Evolutionary conservation across 2,329 filamentous ascomycete species (phyloP).

Genomic region (Fusarium kyushuense): DNA sequence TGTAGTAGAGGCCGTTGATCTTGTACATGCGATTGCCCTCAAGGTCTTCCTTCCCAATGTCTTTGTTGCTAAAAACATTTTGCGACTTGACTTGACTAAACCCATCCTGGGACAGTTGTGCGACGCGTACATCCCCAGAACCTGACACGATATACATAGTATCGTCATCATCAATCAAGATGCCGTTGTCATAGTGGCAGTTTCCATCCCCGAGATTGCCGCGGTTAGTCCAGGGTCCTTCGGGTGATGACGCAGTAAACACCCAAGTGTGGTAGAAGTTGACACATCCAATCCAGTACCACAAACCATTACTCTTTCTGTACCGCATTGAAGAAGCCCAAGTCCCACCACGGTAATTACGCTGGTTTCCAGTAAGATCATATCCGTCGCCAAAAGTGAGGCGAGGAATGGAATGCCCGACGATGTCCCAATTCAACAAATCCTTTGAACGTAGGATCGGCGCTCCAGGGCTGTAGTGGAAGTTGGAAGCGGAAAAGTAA

Average conservation of each 20-base stretch:
- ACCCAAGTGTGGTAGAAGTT: slow-evolving; percentile 64
- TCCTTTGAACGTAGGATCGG: slow-evolving; percentile 68
- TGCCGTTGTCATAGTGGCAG: slow-evolving; percentile 69
- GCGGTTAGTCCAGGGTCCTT: slow-evolving; percentile 58
- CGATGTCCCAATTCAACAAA: slow-evolving; percentile 63
- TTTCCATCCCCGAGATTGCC: slow-evolving; percentile 50
- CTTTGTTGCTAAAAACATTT: slow-evolving; percentile 55
- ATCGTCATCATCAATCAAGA: slow-evolving; percentile 70
- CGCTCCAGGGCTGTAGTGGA: slow-evolving; percentile 68
- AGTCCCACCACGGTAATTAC: slow-evolving; percentile 65
- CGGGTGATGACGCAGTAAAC: slow-evolving; percentile 60
- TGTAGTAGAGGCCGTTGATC: slow-evolving; percentile 61
- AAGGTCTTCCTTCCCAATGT: slow-evolving; percentile 61
- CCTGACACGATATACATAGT: slow-evolving; percentile 70
- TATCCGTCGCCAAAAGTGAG: slow-evolving; percentile 63
- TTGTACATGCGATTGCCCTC: slow-evolving; percentile 70
- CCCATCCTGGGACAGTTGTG: slow-evolving; percentile 63
- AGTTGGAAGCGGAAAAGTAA: slow-evolving; percentile 68
- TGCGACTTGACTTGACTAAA: slow-evolving; percentile 59
- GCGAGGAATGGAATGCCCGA: slow-evolving; percentile 59
- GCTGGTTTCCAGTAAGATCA: slow-evolving; percentile 54
- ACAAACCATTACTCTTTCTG: slow-evolving; percentile 60
- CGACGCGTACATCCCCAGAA: slow-evolving; percentile 60
- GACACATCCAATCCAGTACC: slow-evolving; percentile 70
- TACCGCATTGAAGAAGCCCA: slow-evolving; percentile 68